Percentiles rank a stretch among this genome's conserved stretches.
These are phyloP conservation scores for Crithidia expoeki DNA, from an alignment of 208 protist species.

Conservation along the genomic window DNA sequence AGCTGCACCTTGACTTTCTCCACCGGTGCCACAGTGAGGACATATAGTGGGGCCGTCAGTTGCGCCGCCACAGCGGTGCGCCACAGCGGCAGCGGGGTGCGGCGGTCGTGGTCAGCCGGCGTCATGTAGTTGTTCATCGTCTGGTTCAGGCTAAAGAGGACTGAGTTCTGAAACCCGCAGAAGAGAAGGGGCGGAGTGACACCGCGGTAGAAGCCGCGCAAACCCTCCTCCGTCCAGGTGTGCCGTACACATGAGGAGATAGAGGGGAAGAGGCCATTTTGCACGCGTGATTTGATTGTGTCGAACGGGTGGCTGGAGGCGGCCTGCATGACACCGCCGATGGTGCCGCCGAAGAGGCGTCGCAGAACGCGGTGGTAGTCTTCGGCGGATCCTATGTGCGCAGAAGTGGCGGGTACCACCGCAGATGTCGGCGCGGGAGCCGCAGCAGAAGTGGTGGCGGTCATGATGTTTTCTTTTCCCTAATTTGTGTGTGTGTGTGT, in stretches of 20 bases:
- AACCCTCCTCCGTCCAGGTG: slow-evolving; percentile 57
- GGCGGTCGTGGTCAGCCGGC: slow-evolving; percentile 35
- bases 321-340: slow-evolving; percentile 71
- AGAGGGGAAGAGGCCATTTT: slow-evolving; percentile 62
- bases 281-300: slow-evolving; percentile 73
- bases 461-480: slow-evolving; percentile 1
- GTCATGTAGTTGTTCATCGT: slow-evolving; percentile 58
- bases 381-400: slow-evolving; percentile 13
- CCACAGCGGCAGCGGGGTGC: slow-evolving; percentile 47
- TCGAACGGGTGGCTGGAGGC: slow-evolving; percentile 72
- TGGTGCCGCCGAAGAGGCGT: slow-evolving; percentile 57
- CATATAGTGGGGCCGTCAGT: slow-evolving; percentile 69
- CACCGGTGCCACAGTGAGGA: slow-evolving; percentile 59
- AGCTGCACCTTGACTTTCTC: slow-evolving; percentile 76
- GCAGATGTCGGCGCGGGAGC: background rate
- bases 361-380: slow-evolving; percentile 46
- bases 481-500: background rate
- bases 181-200: slow-evolving; percentile 58
- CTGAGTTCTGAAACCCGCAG: slow-evolving; percentile 68
- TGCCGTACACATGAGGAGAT: slow-evolving; percentile 41
- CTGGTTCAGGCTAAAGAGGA: slow-evolving; percentile 76
- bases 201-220: slow-evolving; percentile 70
- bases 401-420: background rate
- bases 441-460: background rate
- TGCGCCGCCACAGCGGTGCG: slow-evolving; percentile 58